A percentile compares a stretch with the other conserved stretches of the same genome.
Conservation (phyloP, 805 yeast species). For the Kuraishia ogatae region DNA sequence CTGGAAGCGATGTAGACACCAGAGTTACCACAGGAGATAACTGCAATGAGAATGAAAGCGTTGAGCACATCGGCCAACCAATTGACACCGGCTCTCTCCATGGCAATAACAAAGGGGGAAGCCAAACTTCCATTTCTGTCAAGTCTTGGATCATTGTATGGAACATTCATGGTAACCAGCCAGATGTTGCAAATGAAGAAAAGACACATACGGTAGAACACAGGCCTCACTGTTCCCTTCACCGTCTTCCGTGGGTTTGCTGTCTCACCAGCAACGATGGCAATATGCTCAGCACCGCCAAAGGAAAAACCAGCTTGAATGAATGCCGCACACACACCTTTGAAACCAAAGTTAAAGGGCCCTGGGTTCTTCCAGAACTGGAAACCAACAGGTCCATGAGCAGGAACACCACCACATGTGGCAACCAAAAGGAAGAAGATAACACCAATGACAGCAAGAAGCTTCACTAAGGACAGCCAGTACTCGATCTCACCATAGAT, state of each 20-base stretch:
- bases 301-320: conserved; percentile 52
- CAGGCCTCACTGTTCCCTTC: conserved; percentile 48
- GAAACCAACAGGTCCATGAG: conserved; percentile 38
- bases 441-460: conserved; percentile 46
- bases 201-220: conserved; percentile 43
- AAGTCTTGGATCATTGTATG: conserved; percentile 37
- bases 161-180: conserved; percentile 51
- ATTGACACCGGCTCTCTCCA: conserved; percentile 36
- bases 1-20: conserved; percentile 44
- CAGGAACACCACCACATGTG: conserved; percentile 32
- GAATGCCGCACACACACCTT: conserved; percentile 48
- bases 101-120: conserved; percentile 63
- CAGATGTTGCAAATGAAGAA: conserved; percentile 41
- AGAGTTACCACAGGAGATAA: conserved; percentile 50
- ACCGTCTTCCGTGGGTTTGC: conserved; percentile 47
- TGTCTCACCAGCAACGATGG: conserved; percentile 53
- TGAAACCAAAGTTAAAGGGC: conserved; percentile 42
- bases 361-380: conserved; percentile 47
- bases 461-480: conserved; percentile 40
- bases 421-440: conserved; percentile 42
- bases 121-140: conserved; percentile 40
- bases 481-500: conserved; percentile 38
- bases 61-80: conserved; percentile 56
- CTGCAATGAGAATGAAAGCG: conserved; percentile 47
- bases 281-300: conserved; percentile 54